Conservation (phyloP, 2,329 filamentous ascomycete genomes). For the Monascus ruber region DNA sequence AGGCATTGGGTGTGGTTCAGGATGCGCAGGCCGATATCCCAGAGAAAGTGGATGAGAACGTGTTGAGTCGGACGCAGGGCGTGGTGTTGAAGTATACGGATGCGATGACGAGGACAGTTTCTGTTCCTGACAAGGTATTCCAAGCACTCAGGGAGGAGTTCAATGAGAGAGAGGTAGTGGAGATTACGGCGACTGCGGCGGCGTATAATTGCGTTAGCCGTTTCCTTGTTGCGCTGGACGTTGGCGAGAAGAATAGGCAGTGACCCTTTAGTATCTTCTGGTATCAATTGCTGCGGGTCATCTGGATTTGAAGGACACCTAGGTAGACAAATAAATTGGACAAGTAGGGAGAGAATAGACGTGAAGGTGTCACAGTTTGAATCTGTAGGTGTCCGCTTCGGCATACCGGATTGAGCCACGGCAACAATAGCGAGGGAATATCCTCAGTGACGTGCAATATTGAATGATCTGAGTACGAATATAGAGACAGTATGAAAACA, state of each 20-base stretch:
- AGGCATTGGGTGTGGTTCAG: slow-evolving; percentile 25
- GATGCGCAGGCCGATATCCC: slow-evolving; percentile 19
- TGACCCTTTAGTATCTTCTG: background rate
- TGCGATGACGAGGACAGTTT: slow-evolving; percentile 68
- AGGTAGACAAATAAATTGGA: too few species aligned
- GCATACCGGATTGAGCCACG: too few species aligned
- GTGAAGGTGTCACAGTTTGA: too few species aligned
- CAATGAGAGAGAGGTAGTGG: slow-evolving; percentile 61
- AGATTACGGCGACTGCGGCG: slow-evolving; percentile 67
- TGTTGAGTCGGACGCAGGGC: slow-evolving; percentile 50
- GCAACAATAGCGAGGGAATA: too few species aligned
- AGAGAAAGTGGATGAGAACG: slow-evolving; percentile 12
- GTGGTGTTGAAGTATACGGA: slow-evolving; percentile 64
- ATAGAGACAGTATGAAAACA: too few species aligned
- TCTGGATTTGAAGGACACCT: too few species aligned
- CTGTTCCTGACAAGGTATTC: slow-evolving; percentile 60
- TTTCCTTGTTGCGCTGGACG: slow-evolving; percentile 72
- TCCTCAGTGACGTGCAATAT: too few species aligned
- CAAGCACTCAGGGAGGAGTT: slow-evolving; percentile 50
- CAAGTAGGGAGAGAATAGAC: too few species aligned
- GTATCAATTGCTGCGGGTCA: too few species aligned
- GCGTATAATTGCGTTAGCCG: slow-evolving; percentile 78
- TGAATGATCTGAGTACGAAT: too few species aligned
- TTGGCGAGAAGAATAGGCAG: slow-evolving; percentile 29
- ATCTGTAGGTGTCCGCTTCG: too few species aligned